A percentile compares a stretch with the other conserved stretches of the same genome.
These are phyloP conservation scores for Ramicandelaber brevisporus DNA, from an alignment of 192 early-diverging fungal genomes.

Conservation along the genomic window DNA sequence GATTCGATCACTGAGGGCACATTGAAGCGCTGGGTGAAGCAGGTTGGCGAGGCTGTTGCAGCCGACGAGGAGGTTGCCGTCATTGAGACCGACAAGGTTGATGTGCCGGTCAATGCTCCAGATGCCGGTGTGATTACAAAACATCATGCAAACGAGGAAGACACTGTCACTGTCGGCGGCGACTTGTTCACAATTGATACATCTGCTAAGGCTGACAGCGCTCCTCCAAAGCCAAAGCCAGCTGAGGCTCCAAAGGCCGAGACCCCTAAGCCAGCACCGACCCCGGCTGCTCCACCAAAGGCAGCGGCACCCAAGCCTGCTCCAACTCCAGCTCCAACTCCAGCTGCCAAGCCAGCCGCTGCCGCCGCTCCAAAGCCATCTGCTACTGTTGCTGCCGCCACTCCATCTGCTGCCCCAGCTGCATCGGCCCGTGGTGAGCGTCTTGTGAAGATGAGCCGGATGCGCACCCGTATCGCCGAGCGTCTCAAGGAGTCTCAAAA, in stretches of 20 bases:
- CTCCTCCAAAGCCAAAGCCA: constrained; percentile 11
- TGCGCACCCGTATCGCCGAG: constrained; percentile 82
- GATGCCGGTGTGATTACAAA: constrained; percentile 70
- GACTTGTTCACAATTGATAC: constrained; percentile 83
- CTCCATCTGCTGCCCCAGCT: constrained; percentile 1
- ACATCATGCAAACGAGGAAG: constrained; percentile 58
- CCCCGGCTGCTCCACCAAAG: constrained; percentile 10
- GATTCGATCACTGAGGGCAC: constrained; percentile 98
- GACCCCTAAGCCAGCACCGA: constrained; percentile 5
- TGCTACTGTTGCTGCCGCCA: constrained; percentile 6
- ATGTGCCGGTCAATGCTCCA: constrained; percentile 93
- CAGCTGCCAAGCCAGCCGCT: constrained; percentile 8
- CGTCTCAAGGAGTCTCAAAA: constrained; percentile 94
- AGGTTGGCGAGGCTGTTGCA: constrained; percentile 84
- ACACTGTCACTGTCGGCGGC: constrained; percentile 68
- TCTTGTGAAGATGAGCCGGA: constrained; percentile 90
- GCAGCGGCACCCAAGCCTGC: constrained; percentile 17
- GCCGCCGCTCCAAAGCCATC: constrained; percentile 9
- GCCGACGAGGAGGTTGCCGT: constrained; percentile 90
- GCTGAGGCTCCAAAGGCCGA: constrained; percentile 8
- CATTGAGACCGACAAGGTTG: constrained; percentile 99
- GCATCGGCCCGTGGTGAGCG: constrained; percentile 13
- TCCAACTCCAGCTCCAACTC: constrained; percentile 7
- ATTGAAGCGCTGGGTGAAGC: constrained; percentile 83
- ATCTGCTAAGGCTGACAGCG: constrained; percentile 15